Conservation (phyloP, 495 filamentous ascomycete genomes). For the Clavariopsis aquatica region DNA sequence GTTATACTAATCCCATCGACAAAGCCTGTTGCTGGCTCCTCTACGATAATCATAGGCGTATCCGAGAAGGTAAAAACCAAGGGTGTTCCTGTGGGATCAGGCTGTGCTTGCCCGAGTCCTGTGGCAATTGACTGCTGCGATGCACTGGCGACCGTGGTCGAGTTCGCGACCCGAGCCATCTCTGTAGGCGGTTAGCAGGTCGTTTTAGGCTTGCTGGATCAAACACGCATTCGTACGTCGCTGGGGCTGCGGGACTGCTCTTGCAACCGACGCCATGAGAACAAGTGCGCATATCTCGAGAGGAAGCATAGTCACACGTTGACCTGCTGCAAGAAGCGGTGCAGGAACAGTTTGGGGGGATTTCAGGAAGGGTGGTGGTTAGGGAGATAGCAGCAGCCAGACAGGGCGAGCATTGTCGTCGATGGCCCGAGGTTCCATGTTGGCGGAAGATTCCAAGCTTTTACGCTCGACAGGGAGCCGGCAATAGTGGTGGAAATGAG, state of each 20-base stretch:
- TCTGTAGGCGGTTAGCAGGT: background rate
- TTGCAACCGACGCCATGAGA: conserved; percentile 5
- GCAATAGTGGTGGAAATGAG: conserved; percentile 18
- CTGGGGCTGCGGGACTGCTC: conserved; percentile 6
- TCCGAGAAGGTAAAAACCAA: background rate
- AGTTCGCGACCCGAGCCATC: background rate
- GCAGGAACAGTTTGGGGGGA: background rate
- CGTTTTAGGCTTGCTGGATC: background rate
- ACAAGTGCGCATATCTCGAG: conserved; percentile 21
- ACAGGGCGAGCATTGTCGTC: background rate
- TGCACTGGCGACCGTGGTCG: background rate
- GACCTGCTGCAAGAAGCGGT: background rate
- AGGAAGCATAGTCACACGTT: conserved; percentile 26
- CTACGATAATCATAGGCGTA: background rate
- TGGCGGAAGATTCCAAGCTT: background rate
- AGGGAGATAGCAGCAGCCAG: background rate
- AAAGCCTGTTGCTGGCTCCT: background rate
- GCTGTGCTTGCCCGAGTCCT: background rate
- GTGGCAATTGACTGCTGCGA: background rate
- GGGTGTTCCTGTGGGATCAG: background rate
- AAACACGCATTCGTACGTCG: conserved; percentile 11
- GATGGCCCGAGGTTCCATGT: background rate
- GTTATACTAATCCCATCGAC: background rate
- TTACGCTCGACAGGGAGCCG: background rate
- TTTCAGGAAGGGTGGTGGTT: too few species aligned